Base-by-base conservation (phyloP, 192 early-diverging fungal species). In the Allomyces macrogynus region DNA sequence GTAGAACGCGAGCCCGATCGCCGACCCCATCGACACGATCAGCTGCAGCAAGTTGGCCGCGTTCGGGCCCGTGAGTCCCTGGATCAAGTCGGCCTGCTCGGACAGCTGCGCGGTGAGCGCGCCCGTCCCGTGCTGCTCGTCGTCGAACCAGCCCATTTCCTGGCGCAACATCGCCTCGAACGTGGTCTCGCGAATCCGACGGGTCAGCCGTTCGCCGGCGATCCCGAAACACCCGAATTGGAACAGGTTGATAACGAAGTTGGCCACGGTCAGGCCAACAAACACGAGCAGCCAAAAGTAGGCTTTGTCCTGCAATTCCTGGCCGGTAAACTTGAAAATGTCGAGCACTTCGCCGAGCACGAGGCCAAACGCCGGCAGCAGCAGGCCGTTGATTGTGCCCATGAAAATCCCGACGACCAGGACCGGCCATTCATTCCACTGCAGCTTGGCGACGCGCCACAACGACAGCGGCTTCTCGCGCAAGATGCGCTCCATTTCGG, bases 291-390 rank as follows among this genome's bases (percentile, higher is more conserved):
- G 44, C 12, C 18, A 54, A 18, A 54, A 16, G 1, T 16, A 18
- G 12, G 44, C 44, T 8, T 54, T 54, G 44, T 54, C 44, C 44
- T 54, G 44, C 12, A 54, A 18, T 18, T 11, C 44, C 44, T 54
- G 44, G 44, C 44, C 44, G 12, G 44, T 54, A 11, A 16, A 11
- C 44, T 54, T 11, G 44, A 54, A 54, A 1, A 54, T 18, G 1
- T 11, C 18, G 44, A 54, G 44, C 44, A 54, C 44, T 54, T 54
- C 18, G 18, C 44, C 44, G 12, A 84, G 85, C 67, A 86, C 72
- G 25, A 88, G 70, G 26, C 89, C 82, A 72, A 92, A 95, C 20
- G 81, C 69, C 14, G 92, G 92, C 68, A 89, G 81, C 14, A 89
- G 73, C 10, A 54, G 44, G 44, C 44, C 44, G 8, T 54, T 54